phyloP scores from a whole-genome alignment of 2,329 filamentous ascomycete genomes.

The Fusarium citri region DNA sequence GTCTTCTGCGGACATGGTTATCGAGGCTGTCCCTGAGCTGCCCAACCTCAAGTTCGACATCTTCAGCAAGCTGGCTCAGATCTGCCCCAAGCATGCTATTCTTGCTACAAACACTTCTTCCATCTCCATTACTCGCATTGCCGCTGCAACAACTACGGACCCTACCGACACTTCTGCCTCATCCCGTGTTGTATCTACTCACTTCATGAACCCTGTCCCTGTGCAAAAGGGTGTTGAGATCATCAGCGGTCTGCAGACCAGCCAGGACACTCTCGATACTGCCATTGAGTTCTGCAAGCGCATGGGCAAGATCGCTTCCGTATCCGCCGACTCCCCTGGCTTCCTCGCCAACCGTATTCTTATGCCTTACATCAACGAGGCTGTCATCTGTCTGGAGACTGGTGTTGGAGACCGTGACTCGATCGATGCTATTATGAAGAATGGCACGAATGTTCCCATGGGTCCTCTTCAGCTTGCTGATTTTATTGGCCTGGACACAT shows the following conservation, averaged over 20 bases:
- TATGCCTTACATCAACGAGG: constrained; percentile 99
- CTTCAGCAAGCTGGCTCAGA: constrained; percentile 83
- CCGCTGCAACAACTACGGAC: constrained; percentile 83
- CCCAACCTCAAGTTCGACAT: constrained; percentile 87
- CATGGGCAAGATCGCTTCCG: constrained; percentile 93
- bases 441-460: constrained; percentile 98
- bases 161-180: constrained; percentile 83
- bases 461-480: constrained; percentile 92
- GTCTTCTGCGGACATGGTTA: constrained; percentile 91
- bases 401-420: constrained; percentile 88
- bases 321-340: constrained; percentile 89
- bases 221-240: constrained; percentile 98
- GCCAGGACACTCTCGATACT: constrained; percentile 80
- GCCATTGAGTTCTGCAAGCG: constrained; percentile 87
- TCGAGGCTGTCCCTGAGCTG: constrained; percentile 96
- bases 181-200: constrained; percentile 91
- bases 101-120: constrained; percentile 99
- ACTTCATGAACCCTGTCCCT: constrained; percentile 99
- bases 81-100: constrained; percentile 86
- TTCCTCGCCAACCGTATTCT: constrained; percentile 97
- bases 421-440: constrained; percentile 99
- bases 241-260: constrained; percentile 93
- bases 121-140: constrained; percentile 96
- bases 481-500: constrained; percentile 97
- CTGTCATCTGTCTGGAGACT: constrained; percentile 94